A percentile compares a stretch with the other conserved stretches of the same genome.
These are phyloP conservation scores for Pseudoturritis turrita DNA, from an alignment of 345 rosid genomes.

Conservation along the genomic window DNA sequence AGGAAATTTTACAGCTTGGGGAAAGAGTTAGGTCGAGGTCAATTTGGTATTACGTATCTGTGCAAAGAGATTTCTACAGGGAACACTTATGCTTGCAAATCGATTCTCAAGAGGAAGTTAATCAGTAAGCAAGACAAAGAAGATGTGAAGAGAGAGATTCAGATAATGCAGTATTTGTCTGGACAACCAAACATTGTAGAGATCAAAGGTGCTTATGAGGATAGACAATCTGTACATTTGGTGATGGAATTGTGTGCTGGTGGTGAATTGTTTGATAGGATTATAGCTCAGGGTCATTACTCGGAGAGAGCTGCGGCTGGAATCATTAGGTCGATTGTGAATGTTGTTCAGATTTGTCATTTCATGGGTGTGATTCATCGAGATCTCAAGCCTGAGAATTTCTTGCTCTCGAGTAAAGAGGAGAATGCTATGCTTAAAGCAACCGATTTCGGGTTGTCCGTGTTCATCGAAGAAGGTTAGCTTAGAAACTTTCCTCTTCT, in stretches of 20 bases:
- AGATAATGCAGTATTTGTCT: slow-evolving; percentile 79
- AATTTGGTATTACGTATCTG: slow-evolving; percentile 72
- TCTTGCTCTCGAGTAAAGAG: slow-evolving; percentile 63
- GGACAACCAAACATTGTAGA: slow-evolving; percentile 81
- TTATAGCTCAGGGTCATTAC: slow-evolving; percentile 70
- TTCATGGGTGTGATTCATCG: slow-evolving; percentile 88
- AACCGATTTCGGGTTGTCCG: slow-evolving; percentile 82
- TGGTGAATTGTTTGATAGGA: slow-evolving; percentile 84
- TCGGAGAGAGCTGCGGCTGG: slow-evolving; percentile 75
- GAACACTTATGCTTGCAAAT: slow-evolving; percentile 66
- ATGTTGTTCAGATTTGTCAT: slow-evolving; percentile 80
- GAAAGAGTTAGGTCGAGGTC: slow-evolving; percentile 81
- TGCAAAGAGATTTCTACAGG: slow-evolving; percentile 70
- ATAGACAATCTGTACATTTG: slow-evolving; percentile 65
- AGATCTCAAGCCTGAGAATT: slow-evolving; percentile 92
- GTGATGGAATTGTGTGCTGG: slow-evolving; percentile 94
- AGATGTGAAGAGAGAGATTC: slow-evolving; percentile 70
- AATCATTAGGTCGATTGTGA: slow-evolving; percentile 56
- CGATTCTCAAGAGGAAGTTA: slow-evolving; percentile 74
- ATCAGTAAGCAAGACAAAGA: slow-evolving; percentile 56
- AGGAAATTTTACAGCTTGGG: slow-evolving; percentile 51
- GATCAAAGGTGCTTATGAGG: slow-evolving; percentile 74
- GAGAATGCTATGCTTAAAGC: slow-evolving; percentile 69
- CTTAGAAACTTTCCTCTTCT: background rate
- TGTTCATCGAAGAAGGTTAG: slow-evolving; percentile 78